These are phyloP conservation scores for Pichia deserticola DNA, from an alignment of 805 yeast genomes.

Conservation along the genomic window DNA sequence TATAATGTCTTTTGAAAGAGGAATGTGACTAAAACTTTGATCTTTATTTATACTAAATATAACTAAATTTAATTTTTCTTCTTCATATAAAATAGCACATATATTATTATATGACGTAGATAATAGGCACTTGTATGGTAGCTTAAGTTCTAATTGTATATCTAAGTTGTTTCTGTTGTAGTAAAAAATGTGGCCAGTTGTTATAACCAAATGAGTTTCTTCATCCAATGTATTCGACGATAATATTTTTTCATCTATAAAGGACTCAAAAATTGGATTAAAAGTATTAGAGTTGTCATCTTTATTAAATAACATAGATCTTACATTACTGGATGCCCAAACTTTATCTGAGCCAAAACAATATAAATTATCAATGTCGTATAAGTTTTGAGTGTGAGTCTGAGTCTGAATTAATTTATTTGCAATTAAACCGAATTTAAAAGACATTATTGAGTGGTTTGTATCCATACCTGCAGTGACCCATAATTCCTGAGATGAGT, in stretches of 20 bases:
- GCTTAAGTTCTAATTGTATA: too few species aligned
- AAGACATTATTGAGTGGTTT: conserved; percentile 20
- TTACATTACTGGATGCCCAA: background rate
- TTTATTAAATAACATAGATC: background rate
- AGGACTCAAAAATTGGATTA: background rate
- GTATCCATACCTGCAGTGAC: conserved; percentile 20
- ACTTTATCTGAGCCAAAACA: background rate
- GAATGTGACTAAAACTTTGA: background rate
- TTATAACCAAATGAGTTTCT: background rate
- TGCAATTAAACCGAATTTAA: conserved; percentile 21
- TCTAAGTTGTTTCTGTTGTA: background rate
- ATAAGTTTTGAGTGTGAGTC: background rate
- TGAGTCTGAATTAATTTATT: conserved; percentile 10
- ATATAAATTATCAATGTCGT: background rate
- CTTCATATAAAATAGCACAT: background rate
- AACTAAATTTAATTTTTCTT: too few species aligned
- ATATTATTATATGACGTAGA: too few species aligned
- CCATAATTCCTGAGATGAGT: conserved; percentile 26
- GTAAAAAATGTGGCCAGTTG: background rate
- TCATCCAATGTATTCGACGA: background rate
- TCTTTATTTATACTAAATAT: background rate
- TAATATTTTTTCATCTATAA: background rate
- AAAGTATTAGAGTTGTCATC: background rate
- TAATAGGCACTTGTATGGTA: too few species aligned
- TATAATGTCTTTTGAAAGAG: too few species aligned